Percentiles rank a stretch among this genome's conserved stretches.
Conservation (phyloP, 805 yeast genomes). For the Sungouiozyma ichnusensis region DNA sequence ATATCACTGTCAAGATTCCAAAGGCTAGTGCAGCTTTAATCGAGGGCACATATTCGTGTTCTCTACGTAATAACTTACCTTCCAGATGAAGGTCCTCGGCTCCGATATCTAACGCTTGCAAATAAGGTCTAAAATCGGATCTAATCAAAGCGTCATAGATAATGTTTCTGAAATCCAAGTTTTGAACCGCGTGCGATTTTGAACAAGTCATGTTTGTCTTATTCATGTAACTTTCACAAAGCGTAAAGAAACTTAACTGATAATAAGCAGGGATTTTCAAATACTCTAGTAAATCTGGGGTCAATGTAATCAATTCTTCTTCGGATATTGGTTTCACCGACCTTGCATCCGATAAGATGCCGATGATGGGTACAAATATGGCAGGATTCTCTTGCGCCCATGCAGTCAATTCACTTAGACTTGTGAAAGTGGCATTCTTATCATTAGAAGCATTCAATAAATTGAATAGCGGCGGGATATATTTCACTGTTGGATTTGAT, state of each 20-base stretch:
- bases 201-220: slow-evolving; percentile 19
- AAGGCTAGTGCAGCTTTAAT: slow-evolving; percentile 23
- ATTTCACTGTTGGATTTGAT: slow-evolving; percentile 11
- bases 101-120: slow-evolving; percentile 20
- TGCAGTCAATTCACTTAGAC: slow-evolving; percentile 15
- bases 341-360: slow-evolving; percentile 13
- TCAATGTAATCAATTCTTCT: slow-evolving; percentile 13
- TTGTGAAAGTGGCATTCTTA: slow-evolving; percentile 15
- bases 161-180: slow-evolving; percentile 23
- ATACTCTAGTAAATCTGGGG: slow-evolving; percentile 20
- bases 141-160: slow-evolving; percentile 21
- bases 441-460: slow-evolving; percentile 16
- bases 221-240: slow-evolving; percentile 19
- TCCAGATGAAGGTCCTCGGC: slow-evolving; percentile 21
- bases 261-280: slow-evolving; percentile 20
- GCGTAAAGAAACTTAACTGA: slow-evolving; percentile 23
- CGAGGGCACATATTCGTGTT: slow-evolving; percentile 27
- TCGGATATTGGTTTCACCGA: slow-evolving; percentile 12
- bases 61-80: slow-evolving; percentile 23
- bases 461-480: slow-evolving; percentile 15
- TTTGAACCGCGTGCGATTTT: slow-evolving; percentile 26
- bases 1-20: slow-evolving; percentile 18
- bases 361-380: slow-evolving; percentile 18
- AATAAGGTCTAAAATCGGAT: slow-evolving; percentile 25
- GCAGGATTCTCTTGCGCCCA: slow-evolving; percentile 21